Evolutionary conservation across 345 rosid genomes (phyloP), one percentile per base, ranked within the genome.

Genomic region (Rhizophora mangle): DNA sequence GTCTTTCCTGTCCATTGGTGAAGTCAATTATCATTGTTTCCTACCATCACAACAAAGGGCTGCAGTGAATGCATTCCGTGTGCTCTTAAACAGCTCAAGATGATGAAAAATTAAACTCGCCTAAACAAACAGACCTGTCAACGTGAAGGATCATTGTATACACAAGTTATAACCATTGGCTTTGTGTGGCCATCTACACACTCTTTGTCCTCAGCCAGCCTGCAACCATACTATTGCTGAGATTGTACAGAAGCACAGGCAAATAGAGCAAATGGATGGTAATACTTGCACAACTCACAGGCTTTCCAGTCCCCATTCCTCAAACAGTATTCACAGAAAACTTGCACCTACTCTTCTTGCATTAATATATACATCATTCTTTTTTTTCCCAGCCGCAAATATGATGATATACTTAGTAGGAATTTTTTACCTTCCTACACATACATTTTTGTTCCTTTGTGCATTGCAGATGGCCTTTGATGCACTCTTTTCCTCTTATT

Each of bases 381-480:
- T 85, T 70, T 65, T 84, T 0, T 62, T 82, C 32, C 32, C 59
- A 2, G 82, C 85, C 16, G 77, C 67, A 36, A 8, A 16, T 4
- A 68, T 77, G 59, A 75, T 74, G 52, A 19, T 83, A 13, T 85
- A 76, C 64, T 86, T 86, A 18, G 58, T 78, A 3, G 93, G 89
- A 26, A 72, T 86, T n/a, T 68, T 63, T 18, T 78, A 85, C 76
- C 81, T 86, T 66, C 93, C 87, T 0, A 79, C 83, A 16, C 83
- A 87, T 21, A 86, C 88, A 15, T 80, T 56, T 74, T 72, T 85
- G 27, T 68, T 88, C 30, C 49, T 85, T 6, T 71, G 70, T 26
- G 82, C 85, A 8, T 79, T 85, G 0, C 85, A 84, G 6, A n/a
- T 85, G 31, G 86, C 81, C 49, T 85, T 88, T 81, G 85, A 84